phyloP scores from a whole-genome alignment of 495 filamentous ascomycete genomes.

The Penicillium pulvis region DNA sequence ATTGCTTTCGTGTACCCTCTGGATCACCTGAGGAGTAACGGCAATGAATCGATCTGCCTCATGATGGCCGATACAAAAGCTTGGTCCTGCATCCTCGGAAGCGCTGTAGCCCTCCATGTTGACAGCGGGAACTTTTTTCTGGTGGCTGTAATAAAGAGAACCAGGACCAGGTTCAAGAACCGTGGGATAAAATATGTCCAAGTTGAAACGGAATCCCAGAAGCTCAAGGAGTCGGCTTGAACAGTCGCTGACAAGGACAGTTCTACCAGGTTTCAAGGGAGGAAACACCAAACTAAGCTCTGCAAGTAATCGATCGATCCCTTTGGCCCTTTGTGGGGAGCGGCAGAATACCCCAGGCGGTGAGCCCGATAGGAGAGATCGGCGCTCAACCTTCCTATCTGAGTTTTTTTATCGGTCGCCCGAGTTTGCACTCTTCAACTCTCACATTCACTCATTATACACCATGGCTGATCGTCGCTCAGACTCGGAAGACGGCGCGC shows the following conservation, averaged over 20 bases:
- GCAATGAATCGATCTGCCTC: slow-evolving; percentile 63
- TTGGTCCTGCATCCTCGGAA: slow-evolving; percentile 58
- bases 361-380: slow-evolving; percentile 36
- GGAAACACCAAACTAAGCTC: slow-evolving; percentile 6
- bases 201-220: neutral
- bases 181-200: neutral
- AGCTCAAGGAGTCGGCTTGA: too few species aligned
- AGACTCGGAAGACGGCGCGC: slow-evolving; percentile 43
- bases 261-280: neutral
- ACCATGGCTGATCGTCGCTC: slow-evolving; percentile 47
- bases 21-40: slow-evolving; percentile 64
- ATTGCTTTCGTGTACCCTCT: slow-evolving; percentile 63
- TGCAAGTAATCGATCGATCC: slow-evolving; percentile 18
- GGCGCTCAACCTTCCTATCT: slow-evolving; percentile 40
- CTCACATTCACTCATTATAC: slow-evolving; percentile 19
- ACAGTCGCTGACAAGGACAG: neutral
- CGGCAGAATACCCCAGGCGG: slow-evolving; percentile 38
- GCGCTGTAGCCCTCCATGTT: slow-evolving; percentile 48
- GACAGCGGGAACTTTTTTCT: slow-evolving; percentile 13
- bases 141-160: slow-evolving; percentile 11
- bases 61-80: slow-evolving; percentile 84
- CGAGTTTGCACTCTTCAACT: slow-evolving; percentile 24
- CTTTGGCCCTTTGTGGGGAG: slow-evolving; percentile 25
- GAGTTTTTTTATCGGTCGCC: slow-evolving; percentile 28
- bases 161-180: neutral